Evolutionary conservation across 345 rosid genomes (phyloP).

Genomic region (Arabidopsis suecica): DNA sequence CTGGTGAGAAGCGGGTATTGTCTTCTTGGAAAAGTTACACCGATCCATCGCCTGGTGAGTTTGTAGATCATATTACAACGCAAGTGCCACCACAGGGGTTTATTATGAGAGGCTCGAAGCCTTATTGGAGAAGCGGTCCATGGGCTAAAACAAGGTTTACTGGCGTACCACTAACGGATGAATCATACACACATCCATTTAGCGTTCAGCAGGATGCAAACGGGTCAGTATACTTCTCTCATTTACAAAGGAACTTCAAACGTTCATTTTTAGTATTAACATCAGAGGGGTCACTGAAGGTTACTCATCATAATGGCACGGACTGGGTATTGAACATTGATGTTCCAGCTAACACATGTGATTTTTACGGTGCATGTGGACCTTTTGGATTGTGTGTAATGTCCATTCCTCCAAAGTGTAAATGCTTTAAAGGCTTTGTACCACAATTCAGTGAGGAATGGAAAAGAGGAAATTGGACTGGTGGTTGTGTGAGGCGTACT

Average conservation of each 20-base stretch:
- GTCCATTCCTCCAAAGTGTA: background rate
- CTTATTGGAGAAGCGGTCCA: slow-evolving; percentile 42
- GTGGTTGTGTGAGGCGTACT: no score
- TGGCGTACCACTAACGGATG: background rate
- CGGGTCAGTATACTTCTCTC: background rate
- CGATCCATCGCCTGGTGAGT: slow-evolving; percentile 53
- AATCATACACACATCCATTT: background rate
- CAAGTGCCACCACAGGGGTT: slow-evolving; percentile 42
- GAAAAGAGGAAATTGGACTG: background rate
- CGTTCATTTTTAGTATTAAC: background rate
- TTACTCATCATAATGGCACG: background rate
- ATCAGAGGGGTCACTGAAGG: slow-evolving; percentile 11
- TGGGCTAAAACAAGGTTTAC: slow-evolving; percentile 44
- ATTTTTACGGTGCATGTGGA: slow-evolving; percentile 27
- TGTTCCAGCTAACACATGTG: background rate
- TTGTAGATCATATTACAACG: slow-evolving; percentile 8
- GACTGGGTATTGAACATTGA: background rate
- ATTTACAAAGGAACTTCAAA: background rate
- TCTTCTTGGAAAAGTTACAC: slow-evolving; percentile 49
- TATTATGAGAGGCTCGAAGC: slow-evolving; percentile 29
- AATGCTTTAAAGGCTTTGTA: slow-evolving; percentile 37
- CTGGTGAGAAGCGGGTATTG: slow-evolving; percentile 25
- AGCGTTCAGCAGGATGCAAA: slow-evolving; percentile 22
- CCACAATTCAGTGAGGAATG: slow-evolving; percentile 30
- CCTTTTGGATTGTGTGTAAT: slow-evolving; percentile 31